Conservation (phyloP, 768 basidiomycete species). For the Boletus rubescentipes region DNA sequence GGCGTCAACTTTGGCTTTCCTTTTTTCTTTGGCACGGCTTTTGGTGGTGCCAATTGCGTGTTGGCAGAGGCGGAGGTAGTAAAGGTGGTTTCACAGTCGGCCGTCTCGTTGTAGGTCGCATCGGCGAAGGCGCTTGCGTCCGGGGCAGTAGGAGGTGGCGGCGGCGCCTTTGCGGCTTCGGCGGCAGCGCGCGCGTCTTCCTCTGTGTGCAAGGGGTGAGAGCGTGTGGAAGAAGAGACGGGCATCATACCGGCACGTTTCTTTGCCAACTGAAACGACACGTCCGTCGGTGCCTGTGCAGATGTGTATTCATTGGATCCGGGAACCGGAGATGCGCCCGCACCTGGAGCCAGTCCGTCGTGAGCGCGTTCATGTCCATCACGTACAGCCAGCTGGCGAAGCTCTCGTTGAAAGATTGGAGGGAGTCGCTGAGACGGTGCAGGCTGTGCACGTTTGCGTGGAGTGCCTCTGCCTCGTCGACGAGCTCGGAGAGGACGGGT, state of each 20-base stretch:
- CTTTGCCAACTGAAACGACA: constrained; percentile 58
- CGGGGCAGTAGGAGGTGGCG: constrained; percentile 24
- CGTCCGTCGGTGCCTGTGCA: constrained; percentile 55
- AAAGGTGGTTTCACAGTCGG: constrained; percentile 37
- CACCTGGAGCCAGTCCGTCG: constrained; percentile 91
- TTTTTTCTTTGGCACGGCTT: constrained; percentile 47
- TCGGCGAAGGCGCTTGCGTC: constrained; percentile 21
- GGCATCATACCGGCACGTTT: constrained; percentile 54
- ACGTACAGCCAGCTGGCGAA: constrained; percentile 91
- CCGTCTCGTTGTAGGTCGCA: constrained; percentile 24
- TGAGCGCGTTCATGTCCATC: constrained; percentile 93
- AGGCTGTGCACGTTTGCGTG: constrained; percentile 74
- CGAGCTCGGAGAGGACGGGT: constrained; percentile 79
- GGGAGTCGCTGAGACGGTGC: constrained; percentile 66
- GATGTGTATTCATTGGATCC: neutral
- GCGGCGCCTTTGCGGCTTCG: constrained; percentile 49
- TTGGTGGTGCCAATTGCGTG: constrained; percentile 39
- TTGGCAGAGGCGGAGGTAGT: constrained; percentile 36
- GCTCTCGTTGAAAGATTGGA: constrained; percentile 87
- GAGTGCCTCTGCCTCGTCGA: constrained; percentile 83
- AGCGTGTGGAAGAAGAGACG: neutral
- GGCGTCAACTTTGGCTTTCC: constrained; percentile 66
- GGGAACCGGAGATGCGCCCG: neutral
- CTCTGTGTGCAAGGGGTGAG: constrained; percentile 40
- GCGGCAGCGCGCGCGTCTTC: constrained; percentile 53